phyloP scores from a whole-genome alignment of 2,329 filamentous ascomycete genomes.

The Neofusicoccum kwambonambiense region DNA sequence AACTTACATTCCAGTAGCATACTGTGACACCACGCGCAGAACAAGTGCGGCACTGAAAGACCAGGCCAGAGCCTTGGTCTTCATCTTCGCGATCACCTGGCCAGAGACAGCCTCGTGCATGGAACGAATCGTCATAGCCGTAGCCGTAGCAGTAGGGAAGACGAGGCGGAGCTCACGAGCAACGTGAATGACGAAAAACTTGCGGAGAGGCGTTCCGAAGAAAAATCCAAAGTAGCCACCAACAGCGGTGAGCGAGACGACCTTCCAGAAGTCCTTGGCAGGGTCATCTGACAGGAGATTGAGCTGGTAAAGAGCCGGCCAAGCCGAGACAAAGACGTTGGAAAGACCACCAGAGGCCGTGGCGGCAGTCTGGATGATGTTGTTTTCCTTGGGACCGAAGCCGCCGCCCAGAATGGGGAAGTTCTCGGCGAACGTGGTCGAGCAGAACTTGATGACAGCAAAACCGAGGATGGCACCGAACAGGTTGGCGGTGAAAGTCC shows the following conservation, averaged over 20 bases:
- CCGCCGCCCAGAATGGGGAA: conserved; percentile 54
- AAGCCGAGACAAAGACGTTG: conserved; percentile 58
- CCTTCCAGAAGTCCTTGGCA: conserved; percentile 55
- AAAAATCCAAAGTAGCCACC: conserved; percentile 65
- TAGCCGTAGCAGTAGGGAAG: conserved; percentile 61
- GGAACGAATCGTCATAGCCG: conserved; percentile 61
- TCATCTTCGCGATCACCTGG: conserved; percentile 53
- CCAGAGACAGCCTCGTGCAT: conserved; percentile 59
- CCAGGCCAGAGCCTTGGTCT: conserved; percentile 55
- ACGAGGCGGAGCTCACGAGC: conserved; percentile 59
- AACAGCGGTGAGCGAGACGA: conserved; percentile 61
- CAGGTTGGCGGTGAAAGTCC: conserved; percentile 42
- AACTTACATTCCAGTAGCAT: conserved; percentile 58
- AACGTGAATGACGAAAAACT: conserved; percentile 68
- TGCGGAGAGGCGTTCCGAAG: conserved; percentile 52
- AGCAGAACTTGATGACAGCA: conserved; percentile 56
- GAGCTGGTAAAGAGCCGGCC: conserved; percentile 61
- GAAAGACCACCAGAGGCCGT: conserved; percentile 60
- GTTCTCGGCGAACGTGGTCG: conserved; percentile 46
- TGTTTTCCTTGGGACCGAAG: conserved; percentile 63
- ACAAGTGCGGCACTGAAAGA: conserved; percentile 53
- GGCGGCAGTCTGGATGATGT: conserved; percentile 60
- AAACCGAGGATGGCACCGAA: conserved; percentile 57
- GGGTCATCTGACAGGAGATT: conserved; percentile 51
- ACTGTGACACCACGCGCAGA: conserved; percentile 58